Evolutionary conservation across 805 yeast genomes (phyloP).

Genomic region (Aciculoconidium aculeatum): DNA sequence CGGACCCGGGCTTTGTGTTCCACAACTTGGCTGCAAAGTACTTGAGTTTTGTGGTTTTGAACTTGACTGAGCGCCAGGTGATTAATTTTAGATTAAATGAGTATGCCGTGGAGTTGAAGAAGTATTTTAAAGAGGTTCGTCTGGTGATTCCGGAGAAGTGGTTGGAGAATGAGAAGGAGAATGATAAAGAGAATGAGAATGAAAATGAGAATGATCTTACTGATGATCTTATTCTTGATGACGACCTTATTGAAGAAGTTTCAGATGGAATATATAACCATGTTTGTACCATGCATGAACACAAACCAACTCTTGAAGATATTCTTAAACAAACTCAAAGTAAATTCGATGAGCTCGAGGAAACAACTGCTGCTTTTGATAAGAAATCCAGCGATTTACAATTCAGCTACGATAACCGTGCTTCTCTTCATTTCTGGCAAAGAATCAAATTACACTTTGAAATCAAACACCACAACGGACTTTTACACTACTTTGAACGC

Average conservation of each 20-base stretch:
- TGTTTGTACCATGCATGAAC: slow-evolving; percentile 8
- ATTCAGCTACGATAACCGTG: slow-evolving; percentile 23
- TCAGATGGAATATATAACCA: no score
- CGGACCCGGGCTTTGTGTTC: slow-evolving; percentile 46
- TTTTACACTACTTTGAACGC: slow-evolving; percentile 45
- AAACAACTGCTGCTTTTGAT: slow-evolving; percentile 25
- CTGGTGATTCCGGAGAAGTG: slow-evolving; percentile 28
- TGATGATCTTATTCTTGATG: slow-evolving; percentile 1
- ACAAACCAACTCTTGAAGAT: slow-evolving; percentile 17
- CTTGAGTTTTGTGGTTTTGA: slow-evolving; percentile 49
- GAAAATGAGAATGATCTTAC: not conserved
- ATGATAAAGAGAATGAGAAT: not conserved
- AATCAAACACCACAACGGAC: slow-evolving; percentile 30
- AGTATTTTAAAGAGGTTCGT: slow-evolving; percentile 28
- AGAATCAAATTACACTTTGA: slow-evolving; percentile 25
- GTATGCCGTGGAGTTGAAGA: slow-evolving; percentile 41
- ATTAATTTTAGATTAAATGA: slow-evolving; percentile 41
- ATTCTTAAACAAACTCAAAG: slow-evolving; percentile 16
- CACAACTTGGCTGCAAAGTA: slow-evolving; percentile 58
- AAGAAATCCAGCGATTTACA: slow-evolving; percentile 21
- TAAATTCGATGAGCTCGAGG: slow-evolving; percentile 17
- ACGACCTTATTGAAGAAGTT: slow-evolving; percentile 2
- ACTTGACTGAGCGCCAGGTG: slow-evolving; percentile 53
- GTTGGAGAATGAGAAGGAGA: slow-evolving; percentile 15
- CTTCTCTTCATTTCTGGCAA: slow-evolving; percentile 31